Conservation (phyloP, 148 eudicot species). For the Fagopyrum homotropicum region DNA sequence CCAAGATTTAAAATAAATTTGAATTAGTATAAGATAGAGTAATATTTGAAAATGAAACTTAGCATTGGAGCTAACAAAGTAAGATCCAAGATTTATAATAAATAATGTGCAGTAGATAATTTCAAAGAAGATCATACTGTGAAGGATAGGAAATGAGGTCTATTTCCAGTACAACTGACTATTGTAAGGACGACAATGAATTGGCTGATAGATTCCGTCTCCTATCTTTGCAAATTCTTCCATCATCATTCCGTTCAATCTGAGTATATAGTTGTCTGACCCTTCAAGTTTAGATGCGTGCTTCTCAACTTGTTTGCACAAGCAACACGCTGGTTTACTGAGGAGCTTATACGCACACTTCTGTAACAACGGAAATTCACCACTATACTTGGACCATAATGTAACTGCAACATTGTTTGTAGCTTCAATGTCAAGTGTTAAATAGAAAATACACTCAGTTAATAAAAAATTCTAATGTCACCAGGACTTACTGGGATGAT, state of each 20-base stretch:
- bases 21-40: no score
- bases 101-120: no score
- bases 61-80: no score
- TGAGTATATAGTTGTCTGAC: background rate
- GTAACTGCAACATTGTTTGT: background rate
- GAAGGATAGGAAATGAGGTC: background rate
- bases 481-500: background rate
- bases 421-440: background rate
- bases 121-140: no score
- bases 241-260: background rate
- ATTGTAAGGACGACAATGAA: background rate
- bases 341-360: background rate
- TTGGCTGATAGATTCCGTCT: slow-evolving; percentile 1
- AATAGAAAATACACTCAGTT: background rate
- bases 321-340: background rate
- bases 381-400: background rate
- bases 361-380: background rate
- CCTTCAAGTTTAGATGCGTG: background rate
- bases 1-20: no score
- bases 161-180: background rate
- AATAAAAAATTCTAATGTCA: background rate
- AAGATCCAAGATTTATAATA: no score
- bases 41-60: no score
- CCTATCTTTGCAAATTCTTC: background rate
- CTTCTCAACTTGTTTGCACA: slow-evolving; percentile 6